These are phyloP conservation scores for Gastrolobium bilobum DNA, from an alignment of 306 rosid species.

Conservation along the genomic window DNA sequence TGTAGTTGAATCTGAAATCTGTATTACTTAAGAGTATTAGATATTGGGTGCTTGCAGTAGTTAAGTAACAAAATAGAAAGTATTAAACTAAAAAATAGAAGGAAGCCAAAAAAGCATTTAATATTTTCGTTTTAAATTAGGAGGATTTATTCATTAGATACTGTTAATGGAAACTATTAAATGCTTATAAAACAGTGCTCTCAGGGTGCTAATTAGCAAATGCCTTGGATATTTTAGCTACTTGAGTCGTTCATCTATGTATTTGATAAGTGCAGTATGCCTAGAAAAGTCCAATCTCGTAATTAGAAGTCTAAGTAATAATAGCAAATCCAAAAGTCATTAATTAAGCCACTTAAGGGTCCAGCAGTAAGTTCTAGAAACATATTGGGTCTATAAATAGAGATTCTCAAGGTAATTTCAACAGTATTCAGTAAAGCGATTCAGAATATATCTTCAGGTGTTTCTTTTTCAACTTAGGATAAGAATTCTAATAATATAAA, in stretches of 20 bases:
- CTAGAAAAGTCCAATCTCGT: background rate
- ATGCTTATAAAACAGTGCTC: too few relatives aligned
- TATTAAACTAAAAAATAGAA: too few relatives aligned
- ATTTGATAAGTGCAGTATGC: too few relatives aligned
- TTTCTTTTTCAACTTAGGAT: background rate
- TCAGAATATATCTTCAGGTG: constrained; percentile 1
- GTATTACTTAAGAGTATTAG: background rate
- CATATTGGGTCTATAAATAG: constrained; percentile 1
- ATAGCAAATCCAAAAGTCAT: background rate
- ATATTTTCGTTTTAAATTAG: too few relatives aligned
- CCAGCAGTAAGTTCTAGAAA: constrained; percentile 32
- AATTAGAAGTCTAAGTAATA: background rate
- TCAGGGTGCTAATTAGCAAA: too few relatives aligned
- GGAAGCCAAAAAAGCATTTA: too few relatives aligned
- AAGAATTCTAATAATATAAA: constrained; percentile 3
- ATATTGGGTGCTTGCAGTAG: background rate
- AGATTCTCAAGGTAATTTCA: constrained; percentile 12
- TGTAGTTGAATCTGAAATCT: background rate
- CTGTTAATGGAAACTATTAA: too few relatives aligned
- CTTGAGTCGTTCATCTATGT: too few relatives aligned
- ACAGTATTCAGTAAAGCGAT: background rate
- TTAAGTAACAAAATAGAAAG: too few relatives aligned
- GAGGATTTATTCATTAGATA: too few relatives aligned
- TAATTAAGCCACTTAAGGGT: background rate
- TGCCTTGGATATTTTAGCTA: too few relatives aligned